Percentiles rank a stretch among this genome's conserved stretches.
phyloP scores from a whole-genome alignment of 2,329 filamentous ascomycete genomes.

The Pseudodiploospora longispora region DNA sequence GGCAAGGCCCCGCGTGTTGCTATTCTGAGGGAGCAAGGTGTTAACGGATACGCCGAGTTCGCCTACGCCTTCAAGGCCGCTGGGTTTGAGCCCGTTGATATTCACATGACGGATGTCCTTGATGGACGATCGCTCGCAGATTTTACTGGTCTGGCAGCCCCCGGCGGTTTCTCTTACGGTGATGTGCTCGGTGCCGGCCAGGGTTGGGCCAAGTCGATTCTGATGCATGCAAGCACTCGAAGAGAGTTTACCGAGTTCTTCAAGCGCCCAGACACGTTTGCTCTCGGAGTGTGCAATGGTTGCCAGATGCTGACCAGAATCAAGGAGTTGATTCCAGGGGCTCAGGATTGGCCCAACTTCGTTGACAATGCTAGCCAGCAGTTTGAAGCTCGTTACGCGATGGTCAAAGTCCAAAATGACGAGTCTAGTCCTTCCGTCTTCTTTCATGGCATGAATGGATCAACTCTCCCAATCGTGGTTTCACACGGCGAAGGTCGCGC shows the following conservation, averaged over 20 bases:
- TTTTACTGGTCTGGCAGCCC: slow-evolving; percentile 87
- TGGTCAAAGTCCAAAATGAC: slow-evolving; percentile 67
- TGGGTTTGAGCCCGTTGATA: slow-evolving; percentile 84
- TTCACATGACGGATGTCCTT: slow-evolving; percentile 93
- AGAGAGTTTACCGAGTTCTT: slow-evolving; percentile 81
- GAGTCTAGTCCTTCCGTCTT: slow-evolving; percentile 62
- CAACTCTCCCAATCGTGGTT: slow-evolving; percentile 74
- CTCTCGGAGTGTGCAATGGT: slow-evolving; percentile 92
- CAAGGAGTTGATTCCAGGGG: slow-evolving; percentile 80
- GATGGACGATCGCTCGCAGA: slow-evolving; percentile 69
- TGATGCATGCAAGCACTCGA: slow-evolving; percentile 70
- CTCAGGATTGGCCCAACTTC: slow-evolving; percentile 76
- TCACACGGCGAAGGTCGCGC: slow-evolving; percentile 90
- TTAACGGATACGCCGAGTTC: slow-evolving; percentile 96
- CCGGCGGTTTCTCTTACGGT: slow-evolving; percentile 93
- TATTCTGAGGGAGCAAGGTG: slow-evolving; percentile 89
- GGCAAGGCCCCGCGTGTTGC: slow-evolving; percentile 65
- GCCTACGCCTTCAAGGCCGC: slow-evolving; percentile 89
- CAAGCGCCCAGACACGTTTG: slow-evolving; percentile 78
- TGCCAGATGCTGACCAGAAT: slow-evolving; percentile 84
- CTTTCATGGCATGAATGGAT: slow-evolving; percentile 79
- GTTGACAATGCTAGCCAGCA: slow-evolving; percentile 78
- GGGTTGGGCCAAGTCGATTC: slow-evolving; percentile 90
- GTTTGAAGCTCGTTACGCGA: slow-evolving; percentile 80
- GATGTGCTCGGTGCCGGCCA: slow-evolving; percentile 82